phyloP scores from a whole-genome alignment of 2,329 filamentous ascomycete genomes.

The Xylaria polymorpha region DNA sequence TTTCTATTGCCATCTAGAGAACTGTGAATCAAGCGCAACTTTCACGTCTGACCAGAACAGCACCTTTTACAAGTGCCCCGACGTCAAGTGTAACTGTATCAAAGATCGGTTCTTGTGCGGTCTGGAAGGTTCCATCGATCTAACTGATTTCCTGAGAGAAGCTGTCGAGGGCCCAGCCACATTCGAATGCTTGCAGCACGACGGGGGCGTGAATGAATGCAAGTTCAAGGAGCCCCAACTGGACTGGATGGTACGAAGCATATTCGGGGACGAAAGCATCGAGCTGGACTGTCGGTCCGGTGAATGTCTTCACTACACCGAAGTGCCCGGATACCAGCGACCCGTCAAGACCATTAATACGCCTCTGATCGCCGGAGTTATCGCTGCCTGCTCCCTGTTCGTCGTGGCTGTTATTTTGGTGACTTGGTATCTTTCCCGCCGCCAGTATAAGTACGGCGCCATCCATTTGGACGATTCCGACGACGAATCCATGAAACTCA shows the following conservation, averaged over 20 bases:
- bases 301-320: conserved; percentile 92
- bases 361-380: conserved; percentile 92
- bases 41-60: conserved; percentile 78
- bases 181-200: conserved; percentile 78
- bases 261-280: conserved; percentile 95
- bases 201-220: conserved; percentile 74
- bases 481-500: conserved; percentile 85
- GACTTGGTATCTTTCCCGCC: conserved; percentile 88
- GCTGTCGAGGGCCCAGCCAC: conserved; percentile 87
- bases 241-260: conserved; percentile 85
- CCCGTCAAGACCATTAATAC: conserved; percentile 97
- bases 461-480: conserved; percentile 90
- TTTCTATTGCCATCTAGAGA: conserved; percentile 92
- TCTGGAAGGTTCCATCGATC: conserved; percentile 88
- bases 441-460: conserved; percentile 75
- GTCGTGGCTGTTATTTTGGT: conserved; percentile 85
- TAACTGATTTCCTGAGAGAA: conserved; percentile 86
- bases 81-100: conserved; percentile 88
- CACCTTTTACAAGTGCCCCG: conserved; percentile 85
- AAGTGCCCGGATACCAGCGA: conserved; percentile 89
- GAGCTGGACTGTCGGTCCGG: conserved; percentile 83
- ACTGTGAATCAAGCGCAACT: conserved; percentile 78
- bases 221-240: conserved; percentile 91
- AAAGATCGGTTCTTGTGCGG: conserved; percentile 94
- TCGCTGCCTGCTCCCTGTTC: conserved; percentile 86